Evolutionary conservation across 768 basidiomycete species (phyloP), one percentile per base, ranked within the genome.

Genomic region (Omphalotus guepiniiformis): DNA sequence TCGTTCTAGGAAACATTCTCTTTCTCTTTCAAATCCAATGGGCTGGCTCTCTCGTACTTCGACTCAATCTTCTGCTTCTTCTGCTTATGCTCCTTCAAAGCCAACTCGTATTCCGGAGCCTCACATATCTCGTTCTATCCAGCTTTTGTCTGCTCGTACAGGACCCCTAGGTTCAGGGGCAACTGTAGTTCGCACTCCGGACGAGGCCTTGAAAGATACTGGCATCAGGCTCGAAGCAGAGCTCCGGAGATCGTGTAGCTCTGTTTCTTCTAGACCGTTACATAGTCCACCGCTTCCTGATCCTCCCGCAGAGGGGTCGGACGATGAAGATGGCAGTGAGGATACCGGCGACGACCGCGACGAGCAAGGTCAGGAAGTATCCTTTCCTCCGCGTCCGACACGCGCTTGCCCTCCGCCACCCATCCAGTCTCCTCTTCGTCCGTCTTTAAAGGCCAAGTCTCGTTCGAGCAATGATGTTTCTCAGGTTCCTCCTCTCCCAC

Each of bases 171-270:
- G 85, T n/a, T 60, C 76, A 16, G 87, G 88, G 32, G 88, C 88
- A 12, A 83, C 74, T 1, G 70, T 92, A 25, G 88, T 91, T 29
- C 72, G 82, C 48, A 91, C 89, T 0, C 89, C 89, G 6, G 81
- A 85, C 53, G 89, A 92, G 47, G 88, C 88, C 18, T 69, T 92
- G 25, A 69, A 71, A 38, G 74, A 73, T 39, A 73, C 75, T 0
- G 64, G 69, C 16, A 69, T 77, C 2, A 62, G 73, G 36, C 62
- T 73, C n/a, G 6, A 21, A 22, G 26, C 11, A 38, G 21, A 36
- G 26, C 43, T 39, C 35, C 43, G 28, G 13, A 32, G 44, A 16
- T 46, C 44, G n/a, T 27, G 23, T 34, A 46, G 23, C 16, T 29
- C 28, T 21, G 34, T n/a, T n/a, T n/a, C 23, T 6, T 37, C 35